Evolutionary conservation across 2,329 filamentous ascomycete genomes (phyloP).

Genomic region (Monilinia polystroma): DNA sequence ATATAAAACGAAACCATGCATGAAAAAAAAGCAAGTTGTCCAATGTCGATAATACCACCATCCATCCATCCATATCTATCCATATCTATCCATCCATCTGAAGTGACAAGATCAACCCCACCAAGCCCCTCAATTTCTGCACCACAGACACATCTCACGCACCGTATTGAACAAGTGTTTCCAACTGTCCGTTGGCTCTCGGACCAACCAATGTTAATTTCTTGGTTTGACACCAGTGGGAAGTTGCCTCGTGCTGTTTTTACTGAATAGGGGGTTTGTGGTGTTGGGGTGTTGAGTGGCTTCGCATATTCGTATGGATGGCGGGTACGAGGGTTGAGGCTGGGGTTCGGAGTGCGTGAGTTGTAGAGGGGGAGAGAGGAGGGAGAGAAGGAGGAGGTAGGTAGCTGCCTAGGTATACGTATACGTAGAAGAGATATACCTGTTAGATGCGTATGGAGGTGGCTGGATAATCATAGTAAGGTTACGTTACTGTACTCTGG

Average conservation of each 20-base stretch:
- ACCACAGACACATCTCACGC: not conserved
- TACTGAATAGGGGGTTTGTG: not conserved
- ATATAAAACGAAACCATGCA: not conserved
- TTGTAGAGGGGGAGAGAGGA: not conserved
- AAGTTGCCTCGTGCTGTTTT: conserved; percentile 9
- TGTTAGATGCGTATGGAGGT: not conserved
- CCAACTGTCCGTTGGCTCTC: conserved; percentile 12
- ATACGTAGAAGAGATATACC: no score
- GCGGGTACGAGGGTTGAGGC: no score
- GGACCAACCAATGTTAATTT: conserved; percentile 5
- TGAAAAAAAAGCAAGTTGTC: no score
- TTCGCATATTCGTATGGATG: no score
- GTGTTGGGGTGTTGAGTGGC: no score
- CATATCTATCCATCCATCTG: not conserved
- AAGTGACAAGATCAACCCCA: not conserved
- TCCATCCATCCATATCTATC: no score
- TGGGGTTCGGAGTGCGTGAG: no score
- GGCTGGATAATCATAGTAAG: no score
- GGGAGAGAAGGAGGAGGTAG: not conserved
- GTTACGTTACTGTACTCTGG: no score
- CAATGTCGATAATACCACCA: no score
- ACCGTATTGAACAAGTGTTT: conserved; percentile 22
- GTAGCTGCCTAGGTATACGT: no score
- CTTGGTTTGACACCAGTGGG: not conserved
- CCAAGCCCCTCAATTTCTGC: conserved; percentile 22